Conservation (phyloP, 768 basidiomycete genomes). For the Sporobolomyces roseus region DNA sequence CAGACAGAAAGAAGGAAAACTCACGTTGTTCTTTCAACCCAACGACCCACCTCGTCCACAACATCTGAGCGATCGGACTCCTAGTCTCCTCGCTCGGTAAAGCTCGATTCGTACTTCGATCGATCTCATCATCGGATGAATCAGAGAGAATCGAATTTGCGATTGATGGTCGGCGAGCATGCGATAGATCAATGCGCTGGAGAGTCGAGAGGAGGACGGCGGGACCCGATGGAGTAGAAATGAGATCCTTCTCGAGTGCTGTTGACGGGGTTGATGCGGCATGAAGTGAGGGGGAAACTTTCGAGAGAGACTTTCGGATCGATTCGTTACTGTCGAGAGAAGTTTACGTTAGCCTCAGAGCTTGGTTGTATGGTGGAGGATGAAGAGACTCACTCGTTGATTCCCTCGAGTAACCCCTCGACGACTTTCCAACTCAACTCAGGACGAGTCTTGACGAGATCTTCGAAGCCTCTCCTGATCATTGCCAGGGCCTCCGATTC, state of each 20-base stretch:
- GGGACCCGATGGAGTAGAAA: slow-evolving; percentile 78
- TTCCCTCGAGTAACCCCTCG: slow-evolving; percentile 80
- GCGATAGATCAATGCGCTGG: neutral
- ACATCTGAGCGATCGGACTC: slow-evolving; percentile 86
- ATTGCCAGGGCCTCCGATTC: slow-evolving; percentile 85
- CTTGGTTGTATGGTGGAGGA: neutral
- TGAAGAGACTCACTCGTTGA: slow-evolving; percentile 72
- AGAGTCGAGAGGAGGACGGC: slow-evolving; percentile 60
- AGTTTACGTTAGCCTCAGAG: slow-evolving; percentile 12
- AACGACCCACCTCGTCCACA: slow-evolving; percentile 97
- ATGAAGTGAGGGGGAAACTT: slow-evolving; percentile 66
- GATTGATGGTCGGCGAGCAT: neutral
- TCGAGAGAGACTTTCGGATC: slow-evolving; percentile 78
- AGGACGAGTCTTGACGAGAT: slow-evolving; percentile 75
- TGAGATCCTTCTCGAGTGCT: slow-evolving; percentile 56
- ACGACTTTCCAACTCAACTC: slow-evolving; percentile 81
- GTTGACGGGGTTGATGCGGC: slow-evolving; percentile 54
- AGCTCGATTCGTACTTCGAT: neutral
- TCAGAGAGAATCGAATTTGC: neutral
- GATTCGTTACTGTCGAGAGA: slow-evolving; percentile 62
- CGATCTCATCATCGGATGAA: slow-evolving; percentile 21
- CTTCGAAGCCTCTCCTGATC: slow-evolving; percentile 82
- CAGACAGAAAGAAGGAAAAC: neutral
- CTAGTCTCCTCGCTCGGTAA: slow-evolving; percentile 48
- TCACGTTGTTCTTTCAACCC: slow-evolving; percentile 55